Conservation (phyloP, 345 rosid species). For the Citrus australasica region DNA sequence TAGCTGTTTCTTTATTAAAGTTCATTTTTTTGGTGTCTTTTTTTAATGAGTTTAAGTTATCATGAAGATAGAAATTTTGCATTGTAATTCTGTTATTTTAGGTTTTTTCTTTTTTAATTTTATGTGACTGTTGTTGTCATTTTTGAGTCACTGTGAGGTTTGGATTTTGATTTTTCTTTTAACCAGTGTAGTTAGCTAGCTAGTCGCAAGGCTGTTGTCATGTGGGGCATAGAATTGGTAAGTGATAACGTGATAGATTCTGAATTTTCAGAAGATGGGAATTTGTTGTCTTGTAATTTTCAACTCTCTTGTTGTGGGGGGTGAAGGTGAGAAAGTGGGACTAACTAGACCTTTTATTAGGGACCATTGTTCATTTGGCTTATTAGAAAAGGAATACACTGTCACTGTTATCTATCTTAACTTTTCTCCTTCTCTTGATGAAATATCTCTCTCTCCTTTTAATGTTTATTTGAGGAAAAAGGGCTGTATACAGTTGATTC, state of each 20-base stretch:
- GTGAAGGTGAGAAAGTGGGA: slow-evolving; percentile 42
- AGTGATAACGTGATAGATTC: slow-evolving; percentile 29
- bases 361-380: slow-evolving; percentile 67
- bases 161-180: neutral
- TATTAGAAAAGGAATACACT: slow-evolving; percentile 33
- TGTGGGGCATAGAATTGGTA: slow-evolving; percentile 40
- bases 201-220: slow-evolving; percentile 26
- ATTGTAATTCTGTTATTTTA: neutral
- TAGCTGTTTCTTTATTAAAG: neutral
- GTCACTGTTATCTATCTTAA: slow-evolving; percentile 12
- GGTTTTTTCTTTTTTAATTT: neutral
- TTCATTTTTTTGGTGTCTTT: neutral
- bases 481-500: slow-evolving; percentile 33
- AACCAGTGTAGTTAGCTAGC: slow-evolving; percentile 6
- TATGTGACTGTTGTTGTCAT: neutral
- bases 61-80: neutral
- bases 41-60: slow-evolving; percentile 2
- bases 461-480: slow-evolving; percentile 23
- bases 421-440: slow-evolving; percentile 25
- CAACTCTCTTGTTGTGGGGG: slow-evolving; percentile 39
- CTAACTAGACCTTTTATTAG: slow-evolving; percentile 42
- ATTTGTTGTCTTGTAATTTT: slow-evolving; percentile 55
- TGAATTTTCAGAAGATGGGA: slow-evolving; percentile 45
- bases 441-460: slow-evolving; percentile 39
- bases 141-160: neutral